Evolutionary conservation across 306 rosid species (phyloP), one percentile per base, ranked within the genome.

Genomic region (Neltuma alba): DNA sequence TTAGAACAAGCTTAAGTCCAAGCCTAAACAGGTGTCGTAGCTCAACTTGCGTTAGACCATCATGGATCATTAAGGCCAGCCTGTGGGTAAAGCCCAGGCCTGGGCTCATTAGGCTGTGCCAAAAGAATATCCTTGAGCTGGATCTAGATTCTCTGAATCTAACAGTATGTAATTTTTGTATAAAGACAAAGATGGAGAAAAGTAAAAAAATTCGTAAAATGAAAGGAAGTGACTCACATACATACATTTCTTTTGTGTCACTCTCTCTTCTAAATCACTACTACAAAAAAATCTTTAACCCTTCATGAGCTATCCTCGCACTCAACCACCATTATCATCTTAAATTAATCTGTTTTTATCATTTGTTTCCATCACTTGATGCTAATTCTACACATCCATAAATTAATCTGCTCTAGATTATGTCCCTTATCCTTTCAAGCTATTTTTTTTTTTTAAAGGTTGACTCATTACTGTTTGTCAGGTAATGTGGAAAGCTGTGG

Each of bases 401-500:
- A 52, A 34, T 11, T 10, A 8, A 34, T 72, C 48, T 72, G 6
- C 25, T 12, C 36, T 21, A 14, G 37, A 38, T 60, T 33, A 18
- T 52, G 13, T 13, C 1, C 3, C 6, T 9, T 74, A 52, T 57
- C 40, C 69, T 60, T 38, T 74, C 28, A 2, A 36, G 31, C n/a
- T 40, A n/a, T n/a, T 9, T 11, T 15, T 13, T 58, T 41, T 37
- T 1, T 23, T 52, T 6, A 10, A 13, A 73, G 9, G 7, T 21
- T 38, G 72, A 38, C 50, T 72, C 47, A 18, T 74, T 27, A 30
- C 33, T 77, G 72, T 37, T 45, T 52, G 61, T 62, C 61, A 90
- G 91, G 87, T 92, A 63, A 85, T 94, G 96, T 92, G 96, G 98
- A 88, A 84, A 81, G 97, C 97, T 0, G 98, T 89, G 81, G 96